phyloP scores from a whole-genome alignment of 257 asterid species.

The Petunia secreta region DNA sequence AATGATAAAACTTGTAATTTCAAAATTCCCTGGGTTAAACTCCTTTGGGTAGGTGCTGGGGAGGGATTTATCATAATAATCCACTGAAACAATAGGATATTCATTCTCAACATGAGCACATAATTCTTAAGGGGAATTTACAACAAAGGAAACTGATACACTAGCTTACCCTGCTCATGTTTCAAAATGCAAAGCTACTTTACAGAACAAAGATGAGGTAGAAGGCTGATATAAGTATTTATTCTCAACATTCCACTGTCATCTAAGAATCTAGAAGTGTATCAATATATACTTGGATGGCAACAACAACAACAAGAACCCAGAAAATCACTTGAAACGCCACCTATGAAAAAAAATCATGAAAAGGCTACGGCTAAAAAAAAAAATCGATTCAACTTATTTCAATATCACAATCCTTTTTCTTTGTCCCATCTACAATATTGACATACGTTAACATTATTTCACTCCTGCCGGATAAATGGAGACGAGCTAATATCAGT shows the following conservation, averaged over 20 bases:
- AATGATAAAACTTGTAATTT: too few relatives aligned
- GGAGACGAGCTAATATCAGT: constrained; percentile 81
- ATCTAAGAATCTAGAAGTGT: neutral
- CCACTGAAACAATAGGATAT: neutral
- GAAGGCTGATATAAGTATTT: neutral
- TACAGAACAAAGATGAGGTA: neutral
- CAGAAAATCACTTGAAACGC: constrained; percentile 10
- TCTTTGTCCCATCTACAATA: constrained; percentile 45
- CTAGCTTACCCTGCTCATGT: neutral
- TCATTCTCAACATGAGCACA: neutral
- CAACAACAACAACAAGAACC: neutral
- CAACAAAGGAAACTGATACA: too few relatives aligned
- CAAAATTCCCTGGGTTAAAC: too few relatives aligned
- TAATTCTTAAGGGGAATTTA: too few relatives aligned
- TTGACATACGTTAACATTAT: constrained; percentile 3
- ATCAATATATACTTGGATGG: neutral
- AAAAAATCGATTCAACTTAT: neutral
- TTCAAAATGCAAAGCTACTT: neutral
- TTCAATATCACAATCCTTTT: constrained; percentile 26
- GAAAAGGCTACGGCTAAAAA: neutral
- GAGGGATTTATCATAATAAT: too few relatives aligned
- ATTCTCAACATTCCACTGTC: neutral
- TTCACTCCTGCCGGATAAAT: constrained; percentile 47
- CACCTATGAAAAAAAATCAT: constrained; percentile 1
- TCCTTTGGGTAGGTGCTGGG: too few relatives aligned